Conservation (phyloP, 1,139 yeast species). For the Suhomyces maxii region DNA sequence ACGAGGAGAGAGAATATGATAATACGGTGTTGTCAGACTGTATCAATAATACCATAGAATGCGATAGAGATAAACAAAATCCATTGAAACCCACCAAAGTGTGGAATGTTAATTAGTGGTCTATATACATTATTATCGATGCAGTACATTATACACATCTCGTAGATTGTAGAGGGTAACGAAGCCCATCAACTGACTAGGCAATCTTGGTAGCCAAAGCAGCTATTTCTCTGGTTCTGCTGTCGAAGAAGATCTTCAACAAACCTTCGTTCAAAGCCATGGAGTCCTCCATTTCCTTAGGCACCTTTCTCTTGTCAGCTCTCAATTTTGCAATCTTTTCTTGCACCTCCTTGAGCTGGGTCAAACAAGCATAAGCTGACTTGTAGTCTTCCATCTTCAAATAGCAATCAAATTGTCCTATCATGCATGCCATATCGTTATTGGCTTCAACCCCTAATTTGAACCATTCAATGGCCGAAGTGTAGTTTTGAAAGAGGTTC, state of each 20-base stretch:
- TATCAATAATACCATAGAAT: too few species aligned
- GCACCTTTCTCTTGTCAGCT: slow-evolving; percentile 18
- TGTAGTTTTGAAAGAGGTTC: slow-evolving; percentile 56
- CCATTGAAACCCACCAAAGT: too few species aligned
- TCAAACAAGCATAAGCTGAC: slow-evolving; percentile 28
- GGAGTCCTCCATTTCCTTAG: slow-evolving; percentile 24
- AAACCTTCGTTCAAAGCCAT: slow-evolving; percentile 27
- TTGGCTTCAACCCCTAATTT: slow-evolving; percentile 68
- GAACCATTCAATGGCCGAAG: slow-evolving; percentile 79
- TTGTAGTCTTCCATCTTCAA: slow-evolving; percentile 27
- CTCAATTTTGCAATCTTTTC: slow-evolving; percentile 24
- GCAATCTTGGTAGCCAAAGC: slow-evolving; percentile 13
- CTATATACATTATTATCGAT: too few species aligned
- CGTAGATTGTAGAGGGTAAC: too few species aligned
- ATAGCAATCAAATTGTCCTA: slow-evolving; percentile 72
- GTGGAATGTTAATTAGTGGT: too few species aligned
- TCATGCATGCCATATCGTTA: slow-evolving; percentile 59
- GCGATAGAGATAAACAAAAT: too few species aligned
- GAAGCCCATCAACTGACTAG: not conserved
- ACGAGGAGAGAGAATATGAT: too few species aligned
- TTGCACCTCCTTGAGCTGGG: slow-evolving; percentile 25
- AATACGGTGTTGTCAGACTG: too few species aligned
- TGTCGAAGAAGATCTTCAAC: slow-evolving; percentile 31
- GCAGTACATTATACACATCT: too few species aligned
- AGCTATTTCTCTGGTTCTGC: slow-evolving; percentile 27